Conservation (phyloP, 2,329 filamentous ascomycete species). For the Plenodomus biglobosus region DNA sequence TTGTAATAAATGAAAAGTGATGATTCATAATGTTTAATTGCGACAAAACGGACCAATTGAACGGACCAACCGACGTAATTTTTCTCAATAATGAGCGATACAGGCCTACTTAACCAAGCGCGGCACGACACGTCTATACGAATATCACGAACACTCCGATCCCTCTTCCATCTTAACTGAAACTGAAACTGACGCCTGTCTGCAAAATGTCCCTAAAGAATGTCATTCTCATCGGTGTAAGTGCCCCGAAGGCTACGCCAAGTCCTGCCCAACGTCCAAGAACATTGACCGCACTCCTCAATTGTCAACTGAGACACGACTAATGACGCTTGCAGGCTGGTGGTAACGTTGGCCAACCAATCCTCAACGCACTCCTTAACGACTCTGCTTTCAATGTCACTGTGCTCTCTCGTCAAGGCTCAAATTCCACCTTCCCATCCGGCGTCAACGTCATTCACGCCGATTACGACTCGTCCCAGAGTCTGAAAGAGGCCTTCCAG, state of each 20-base stretch:
- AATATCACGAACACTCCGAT: not conserved
- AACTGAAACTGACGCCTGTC: not conserved
- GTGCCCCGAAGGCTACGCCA: conserved; percentile 1
- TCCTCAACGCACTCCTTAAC: conserved; percentile 47
- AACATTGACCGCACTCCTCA: not conserved
- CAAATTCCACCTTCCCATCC: conserved; percentile 45
- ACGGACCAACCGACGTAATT: too few species aligned
- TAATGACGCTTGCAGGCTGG: conserved; percentile 30
- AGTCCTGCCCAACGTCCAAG: not conserved
- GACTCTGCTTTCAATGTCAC: conserved; percentile 56
- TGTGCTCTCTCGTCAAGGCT: conserved; percentile 56
- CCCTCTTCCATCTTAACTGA: not conserved
- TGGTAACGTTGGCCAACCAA: conserved; percentile 48
- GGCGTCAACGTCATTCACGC: conserved; percentile 50
- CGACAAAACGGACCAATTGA: too few species aligned
- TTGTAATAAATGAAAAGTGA: too few species aligned
- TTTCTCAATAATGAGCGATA: too few species aligned
- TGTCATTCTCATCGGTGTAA: conserved; percentile 49
- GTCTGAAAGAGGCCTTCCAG: conserved; percentile 55
- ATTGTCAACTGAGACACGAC: too few species aligned
- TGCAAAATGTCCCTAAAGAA: conserved; percentile 45
- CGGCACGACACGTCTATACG: not conserved
- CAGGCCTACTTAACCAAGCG: too few species aligned
- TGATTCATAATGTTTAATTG: too few species aligned
- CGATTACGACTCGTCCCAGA: conserved; percentile 52